These are phyloP conservation scores for Pelomyxa schiedti DNA, from an alignment of 78 protist species.

Conservation along the genomic window DNA sequence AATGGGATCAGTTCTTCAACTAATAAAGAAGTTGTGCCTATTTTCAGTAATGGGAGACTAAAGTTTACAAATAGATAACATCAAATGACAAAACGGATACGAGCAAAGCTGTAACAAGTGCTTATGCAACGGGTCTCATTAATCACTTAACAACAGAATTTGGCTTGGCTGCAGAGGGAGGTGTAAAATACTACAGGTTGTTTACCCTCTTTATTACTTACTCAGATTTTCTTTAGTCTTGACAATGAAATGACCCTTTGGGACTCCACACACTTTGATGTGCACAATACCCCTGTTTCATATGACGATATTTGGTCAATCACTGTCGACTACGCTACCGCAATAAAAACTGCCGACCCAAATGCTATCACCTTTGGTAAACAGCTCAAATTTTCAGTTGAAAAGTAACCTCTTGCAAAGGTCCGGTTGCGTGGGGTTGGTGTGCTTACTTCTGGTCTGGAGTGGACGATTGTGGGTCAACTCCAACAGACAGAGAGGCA, in stretches of 20 bases:
- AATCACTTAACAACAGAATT: background rate
- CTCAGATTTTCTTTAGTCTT: background rate
- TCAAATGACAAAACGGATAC: background rate
- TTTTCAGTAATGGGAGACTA: background rate
- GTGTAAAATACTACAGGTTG: background rate
- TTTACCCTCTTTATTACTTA: background rate
- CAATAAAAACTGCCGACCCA: background rate
- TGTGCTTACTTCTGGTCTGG: background rate
- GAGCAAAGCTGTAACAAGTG: background rate
- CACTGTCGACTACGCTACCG: background rate
- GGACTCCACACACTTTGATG: background rate
- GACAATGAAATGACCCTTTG: slow-evolving; percentile 1
- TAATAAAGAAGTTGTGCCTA: too few relatives aligned
- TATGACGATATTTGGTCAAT: slow-evolving; percentile 7
- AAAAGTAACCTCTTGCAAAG: too few relatives aligned
- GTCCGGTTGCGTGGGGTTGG: slow-evolving; percentile 9
- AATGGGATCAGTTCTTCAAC: background rate
- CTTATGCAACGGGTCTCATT: background rate
- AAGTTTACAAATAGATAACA: background rate
- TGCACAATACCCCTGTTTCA: background rate
- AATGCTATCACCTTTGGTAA: background rate
- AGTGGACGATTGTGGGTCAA: background rate
- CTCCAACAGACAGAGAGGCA: background rate
- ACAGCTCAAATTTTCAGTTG: too few relatives aligned
- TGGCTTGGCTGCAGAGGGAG: background rate